Conservation (phyloP, 2,329 filamentous ascomycete species). For the Hawksworthiomyces lignivorus region DNA sequence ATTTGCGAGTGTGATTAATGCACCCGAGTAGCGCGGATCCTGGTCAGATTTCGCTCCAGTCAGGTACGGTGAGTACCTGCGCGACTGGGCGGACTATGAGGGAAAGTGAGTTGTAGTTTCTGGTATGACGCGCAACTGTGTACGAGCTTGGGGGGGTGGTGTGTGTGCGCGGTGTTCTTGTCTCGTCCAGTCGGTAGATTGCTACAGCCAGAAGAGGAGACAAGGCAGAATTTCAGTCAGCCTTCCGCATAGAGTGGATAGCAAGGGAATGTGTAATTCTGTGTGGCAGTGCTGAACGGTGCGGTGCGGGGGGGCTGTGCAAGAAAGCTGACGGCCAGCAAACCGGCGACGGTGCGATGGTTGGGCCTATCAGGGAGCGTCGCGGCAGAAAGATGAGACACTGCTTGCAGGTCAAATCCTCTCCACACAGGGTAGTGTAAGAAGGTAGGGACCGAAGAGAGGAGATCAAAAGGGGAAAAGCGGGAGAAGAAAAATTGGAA, state of each 20-base stretch:
- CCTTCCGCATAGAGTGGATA: constrained; percentile 23
- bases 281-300: constrained; percentile 27
- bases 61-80: too few species aligned
- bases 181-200: background rate
- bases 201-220: constrained; percentile 1
- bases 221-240: constrained; percentile 42
- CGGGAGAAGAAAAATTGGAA: constrained; percentile 2
- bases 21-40: constrained; percentile 6
- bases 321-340: constrained; percentile 21
- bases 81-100: too few species aligned
- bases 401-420: background rate
- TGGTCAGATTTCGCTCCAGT: background rate
- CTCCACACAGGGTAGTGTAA: background rate
- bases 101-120: too few species aligned
- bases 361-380: constrained; percentile 10
- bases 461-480: constrained; percentile 3
- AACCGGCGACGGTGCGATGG: constrained; percentile 1
- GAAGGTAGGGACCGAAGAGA: background rate
- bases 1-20: constrained; percentile 3
- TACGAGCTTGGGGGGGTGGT: background rate
- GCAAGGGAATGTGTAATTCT: constrained; percentile 17
- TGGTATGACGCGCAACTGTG: too few species aligned
- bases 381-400: constrained; percentile 13
- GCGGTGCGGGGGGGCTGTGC: constrained; percentile 34
- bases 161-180: background rate